Conservation (phyloP, 345 rosid species). For the Ceriops decandra region DNA sequence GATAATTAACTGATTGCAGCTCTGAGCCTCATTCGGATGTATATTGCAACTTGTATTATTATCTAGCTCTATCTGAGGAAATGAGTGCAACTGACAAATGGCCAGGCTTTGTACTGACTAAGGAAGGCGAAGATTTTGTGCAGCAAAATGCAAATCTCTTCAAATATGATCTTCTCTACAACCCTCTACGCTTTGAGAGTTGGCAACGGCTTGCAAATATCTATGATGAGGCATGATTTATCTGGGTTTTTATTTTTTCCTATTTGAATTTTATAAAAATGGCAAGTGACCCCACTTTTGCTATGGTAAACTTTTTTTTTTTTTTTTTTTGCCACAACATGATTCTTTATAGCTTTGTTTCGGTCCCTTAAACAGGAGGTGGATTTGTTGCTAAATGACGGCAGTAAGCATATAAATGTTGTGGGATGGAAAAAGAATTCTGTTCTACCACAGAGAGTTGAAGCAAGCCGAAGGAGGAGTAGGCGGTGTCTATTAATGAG, state of each 20-base stretch:
- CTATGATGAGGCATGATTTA: conserved; percentile 79
- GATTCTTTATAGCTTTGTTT: conserved; percentile 21
- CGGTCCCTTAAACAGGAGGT: conserved; percentile 62
- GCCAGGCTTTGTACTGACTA: conserved; percentile 97
- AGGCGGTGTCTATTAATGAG: conserved; percentile 90
- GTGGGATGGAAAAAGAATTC: conserved; percentile 87
- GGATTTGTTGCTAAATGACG: conserved; percentile 94
- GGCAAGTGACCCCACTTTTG: not conserved
- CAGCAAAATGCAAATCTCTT: conserved; percentile 85
- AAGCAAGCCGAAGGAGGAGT: conserved; percentile 92
- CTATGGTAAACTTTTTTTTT: conserved; percentile 19
- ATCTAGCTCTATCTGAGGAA: conserved; percentile 87
- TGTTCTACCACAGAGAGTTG: conserved; percentile 75
- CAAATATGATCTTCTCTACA: conserved; percentile 82
- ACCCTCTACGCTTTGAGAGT: conserved; percentile 87
- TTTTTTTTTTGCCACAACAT: conserved; percentile 18
- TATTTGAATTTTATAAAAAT: not conserved
- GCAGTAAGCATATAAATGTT: conserved; percentile 95
- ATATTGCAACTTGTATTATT: conserved; percentile 78
- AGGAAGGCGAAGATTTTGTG: conserved; percentile 97
- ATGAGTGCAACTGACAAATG: conserved; percentile 93
- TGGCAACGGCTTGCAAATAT: conserved; percentile 92
- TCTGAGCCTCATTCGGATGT: conserved; percentile 78
- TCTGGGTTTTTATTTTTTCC: not conserved
- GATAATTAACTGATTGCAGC: conserved; percentile 44